phyloP scores from a whole-genome alignment of 129 eudicot genomes.

The Rutidosis leptorrhynchoides region DNA sequence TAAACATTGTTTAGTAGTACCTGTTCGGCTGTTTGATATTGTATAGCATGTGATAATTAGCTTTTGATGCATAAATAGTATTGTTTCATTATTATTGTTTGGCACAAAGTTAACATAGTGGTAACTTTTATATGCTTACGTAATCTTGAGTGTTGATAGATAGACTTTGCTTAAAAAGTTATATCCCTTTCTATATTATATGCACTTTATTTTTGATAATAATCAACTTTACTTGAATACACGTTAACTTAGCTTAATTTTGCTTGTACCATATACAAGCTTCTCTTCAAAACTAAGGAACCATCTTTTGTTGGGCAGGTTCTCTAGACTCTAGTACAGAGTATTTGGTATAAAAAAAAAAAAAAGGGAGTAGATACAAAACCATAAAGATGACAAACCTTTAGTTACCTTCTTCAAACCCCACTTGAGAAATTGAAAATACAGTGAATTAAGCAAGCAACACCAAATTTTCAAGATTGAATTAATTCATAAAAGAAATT shows the following conservation, averaged over 20 bases:
- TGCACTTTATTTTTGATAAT: neutral
- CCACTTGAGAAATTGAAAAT: constrained; percentile 10
- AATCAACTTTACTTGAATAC: neutral
- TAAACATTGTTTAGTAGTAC: neutral
- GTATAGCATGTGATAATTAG: neutral
- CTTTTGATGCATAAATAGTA: neutral
- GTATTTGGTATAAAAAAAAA: too few relatives aligned
- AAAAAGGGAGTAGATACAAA: too few relatives aligned
- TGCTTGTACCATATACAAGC: neutral
- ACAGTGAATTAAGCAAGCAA: neutral
- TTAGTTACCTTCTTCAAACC: constrained; percentile 8
- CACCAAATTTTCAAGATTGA: constrained; percentile 12
- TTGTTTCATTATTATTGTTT: neutral
- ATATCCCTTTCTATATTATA: constrained; percentile 20
- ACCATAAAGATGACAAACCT: too few relatives aligned
- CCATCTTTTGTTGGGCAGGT: neutral
- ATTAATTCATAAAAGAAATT: too few relatives aligned
- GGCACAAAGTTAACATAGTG: neutral
- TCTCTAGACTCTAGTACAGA: too few relatives aligned
- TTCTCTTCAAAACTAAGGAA: neutral
- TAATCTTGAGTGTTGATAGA: neutral
- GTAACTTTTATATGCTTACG: neutral
- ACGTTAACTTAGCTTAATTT: neutral
- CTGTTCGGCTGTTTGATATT: neutral
- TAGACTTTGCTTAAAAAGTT: constrained; percentile 6